Conservation (phyloP, 2,329 filamentous ascomycete species). For the Elsinoe australis region DNA sequence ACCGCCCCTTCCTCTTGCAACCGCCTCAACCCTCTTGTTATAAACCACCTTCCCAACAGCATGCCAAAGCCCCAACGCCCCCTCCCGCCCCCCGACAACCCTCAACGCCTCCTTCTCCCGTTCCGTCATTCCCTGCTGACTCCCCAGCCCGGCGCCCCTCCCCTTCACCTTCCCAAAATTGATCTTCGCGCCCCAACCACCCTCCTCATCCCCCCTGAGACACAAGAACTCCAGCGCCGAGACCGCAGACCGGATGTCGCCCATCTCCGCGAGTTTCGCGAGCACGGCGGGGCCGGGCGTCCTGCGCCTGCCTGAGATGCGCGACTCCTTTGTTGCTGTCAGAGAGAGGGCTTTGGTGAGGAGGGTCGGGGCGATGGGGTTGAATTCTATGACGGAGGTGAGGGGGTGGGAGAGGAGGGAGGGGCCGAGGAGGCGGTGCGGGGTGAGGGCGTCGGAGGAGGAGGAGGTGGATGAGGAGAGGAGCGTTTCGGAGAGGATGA, state of each 20-base stretch:
- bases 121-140: slow-evolving; percentile 56
- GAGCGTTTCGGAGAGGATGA: slow-evolving; percentile 86
- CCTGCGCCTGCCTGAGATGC: slow-evolving; percentile 63
- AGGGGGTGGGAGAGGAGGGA: slow-evolving; percentile 76
- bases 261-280: slow-evolving; percentile 72
- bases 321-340: slow-evolving; percentile 76
- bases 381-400: slow-evolving; percentile 80
- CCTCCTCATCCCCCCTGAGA: slow-evolving; percentile 65
- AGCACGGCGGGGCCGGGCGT: slow-evolving; percentile 74
- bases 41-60: slow-evolving; percentile 93
- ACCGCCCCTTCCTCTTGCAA: too few relatives aligned
- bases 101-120: slow-evolving; percentile 74
- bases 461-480: slow-evolving; percentile 76
- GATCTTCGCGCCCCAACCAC: slow-evolving; percentile 68
- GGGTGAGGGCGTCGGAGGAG: slow-evolving; percentile 87
- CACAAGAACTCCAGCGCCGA: slow-evolving; percentile 90
- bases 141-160: slow-evolving; percentile 54
- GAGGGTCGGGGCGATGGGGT: slow-evolving; percentile 78
- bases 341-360: slow-evolving; percentile 76
- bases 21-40: slow-evolving; percentile 69
- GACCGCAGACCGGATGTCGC: slow-evolving; percentile 87
- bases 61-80: slow-evolving; percentile 89
- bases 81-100: slow-evolving; percentile 76
- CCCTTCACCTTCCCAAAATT: slow-evolving; percentile 63
- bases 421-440: slow-evolving; percentile 78